Evolutionary conservation across 1,139 yeast species (phyloP).

Genomic region (Hyphopichia buzzinii): DNA sequence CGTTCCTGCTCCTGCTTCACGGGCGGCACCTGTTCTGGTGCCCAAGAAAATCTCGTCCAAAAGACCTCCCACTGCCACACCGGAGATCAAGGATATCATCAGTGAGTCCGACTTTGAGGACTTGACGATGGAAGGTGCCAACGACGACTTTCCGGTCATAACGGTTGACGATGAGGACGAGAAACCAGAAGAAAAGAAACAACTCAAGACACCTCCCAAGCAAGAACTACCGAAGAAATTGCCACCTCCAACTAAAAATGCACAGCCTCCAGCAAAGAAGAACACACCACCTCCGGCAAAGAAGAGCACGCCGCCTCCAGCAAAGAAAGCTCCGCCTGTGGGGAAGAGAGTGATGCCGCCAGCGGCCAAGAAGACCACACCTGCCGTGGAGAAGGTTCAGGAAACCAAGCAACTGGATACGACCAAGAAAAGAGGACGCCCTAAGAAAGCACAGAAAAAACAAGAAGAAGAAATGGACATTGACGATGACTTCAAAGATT

Average conservation of each 20-base stretch:
- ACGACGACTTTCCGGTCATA: slow-evolving; percentile 10
- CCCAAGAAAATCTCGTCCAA: slow-evolving; percentile 11
- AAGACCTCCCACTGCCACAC: slow-evolving; percentile 13
- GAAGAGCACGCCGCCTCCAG: slow-evolving; percentile 1
- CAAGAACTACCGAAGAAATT: background rate
- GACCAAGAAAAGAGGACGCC: slow-evolving; percentile 3
- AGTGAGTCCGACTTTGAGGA: slow-evolving; percentile 31
- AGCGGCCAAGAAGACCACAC: slow-evolving; percentile 1
- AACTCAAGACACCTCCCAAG: background rate
- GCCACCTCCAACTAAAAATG: slow-evolving; percentile 3
- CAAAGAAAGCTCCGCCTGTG: background rate
- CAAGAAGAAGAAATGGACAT: slow-evolving; percentile 17
- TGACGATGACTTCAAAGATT: slow-evolving; percentile 45
- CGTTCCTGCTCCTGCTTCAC: no score
- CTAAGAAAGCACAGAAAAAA: slow-evolving; percentile 2
- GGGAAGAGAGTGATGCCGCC: background rate
- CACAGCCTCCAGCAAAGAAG: slow-evolving; percentile 3
- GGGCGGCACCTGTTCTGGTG: no score
- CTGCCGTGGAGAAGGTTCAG: background rate
- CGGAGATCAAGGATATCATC: slow-evolving; percentile 16
- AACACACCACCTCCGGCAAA: slow-evolving; percentile 4
- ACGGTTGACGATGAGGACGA: slow-evolving; percentile 4
- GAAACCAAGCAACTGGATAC: no score
- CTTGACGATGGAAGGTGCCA: slow-evolving; percentile 14
- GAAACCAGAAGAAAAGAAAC: background rate